Conservation (phyloP, 345 rosid species). For the Eucalyptus paniculata region DNA sequence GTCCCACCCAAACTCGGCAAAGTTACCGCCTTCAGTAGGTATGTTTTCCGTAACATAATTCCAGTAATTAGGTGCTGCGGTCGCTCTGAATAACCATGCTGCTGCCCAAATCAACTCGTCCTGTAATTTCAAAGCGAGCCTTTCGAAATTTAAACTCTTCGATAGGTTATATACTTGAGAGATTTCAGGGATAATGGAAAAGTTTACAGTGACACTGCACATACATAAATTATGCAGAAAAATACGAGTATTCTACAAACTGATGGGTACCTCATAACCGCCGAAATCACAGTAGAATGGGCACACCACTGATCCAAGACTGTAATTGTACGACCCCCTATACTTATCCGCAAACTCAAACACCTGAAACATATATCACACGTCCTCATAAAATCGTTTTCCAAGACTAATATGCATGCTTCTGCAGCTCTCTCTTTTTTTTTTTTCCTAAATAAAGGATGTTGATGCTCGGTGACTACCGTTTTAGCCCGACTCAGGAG, state of each 20-base stretch:
- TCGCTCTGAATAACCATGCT: slow-evolving; percentile 70
- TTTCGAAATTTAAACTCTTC: background rate
- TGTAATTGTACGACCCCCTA: slow-evolving; percentile 56
- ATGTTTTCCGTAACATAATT: slow-evolving; percentile 14
- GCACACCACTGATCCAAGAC: slow-evolving; percentile 43
- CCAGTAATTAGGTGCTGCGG: slow-evolving; percentile 31
- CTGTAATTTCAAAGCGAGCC: background rate
- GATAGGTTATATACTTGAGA: background rate
- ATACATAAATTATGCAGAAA: background rate
- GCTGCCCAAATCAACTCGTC: slow-evolving; percentile 92
- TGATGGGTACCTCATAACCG: slow-evolving; percentile 14
- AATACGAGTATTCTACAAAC: background rate
- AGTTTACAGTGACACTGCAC: background rate
- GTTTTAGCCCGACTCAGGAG: slow-evolving; percentile 42
- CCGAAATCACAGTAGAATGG: slow-evolving; percentile 72
- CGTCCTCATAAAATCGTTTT: background rate
- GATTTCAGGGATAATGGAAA: background rate
- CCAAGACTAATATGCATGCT: background rate
- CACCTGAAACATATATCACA: slow-evolving; percentile 19
- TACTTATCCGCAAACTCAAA: slow-evolving; percentile 56
- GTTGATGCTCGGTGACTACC: slow-evolving; percentile 5
- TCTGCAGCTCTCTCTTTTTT: background rate
- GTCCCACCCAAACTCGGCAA: slow-evolving; percentile 75
- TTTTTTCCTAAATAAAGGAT: background rate
- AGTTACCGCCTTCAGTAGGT: background rate